Evolutionary conservation across 2,329 filamentous ascomycete species (phyloP).

Genomic region (Leptographium procerum): DNA sequence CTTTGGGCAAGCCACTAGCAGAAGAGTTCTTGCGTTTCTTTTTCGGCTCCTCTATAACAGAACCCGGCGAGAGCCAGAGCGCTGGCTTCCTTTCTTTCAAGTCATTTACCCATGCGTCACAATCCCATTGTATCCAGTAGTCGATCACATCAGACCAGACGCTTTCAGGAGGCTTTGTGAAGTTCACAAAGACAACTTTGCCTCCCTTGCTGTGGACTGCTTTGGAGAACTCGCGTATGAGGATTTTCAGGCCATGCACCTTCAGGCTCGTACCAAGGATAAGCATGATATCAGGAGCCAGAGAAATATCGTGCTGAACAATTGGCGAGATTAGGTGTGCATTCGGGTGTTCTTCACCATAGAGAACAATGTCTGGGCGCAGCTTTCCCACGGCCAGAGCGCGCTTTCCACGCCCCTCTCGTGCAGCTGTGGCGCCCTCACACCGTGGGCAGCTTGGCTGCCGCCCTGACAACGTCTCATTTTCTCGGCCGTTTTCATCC

Average conservation of each 20-base stretch:
- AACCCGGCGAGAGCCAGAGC: constrained; percentile 43
- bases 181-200: constrained; percentile 62
- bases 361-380: constrained; percentile 61
- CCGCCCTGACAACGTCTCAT: constrained; percentile 48
- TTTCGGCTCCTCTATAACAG: constrained; percentile 24
- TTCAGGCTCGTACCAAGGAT: constrained; percentile 61
- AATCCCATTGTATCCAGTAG: constrained; percentile 66
- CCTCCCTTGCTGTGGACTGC: constrained; percentile 57
- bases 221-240: constrained; percentile 61
- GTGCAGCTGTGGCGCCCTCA: constrained; percentile 46
- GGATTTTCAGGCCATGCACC: constrained; percentile 59
- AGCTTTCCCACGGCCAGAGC: constrained; percentile 56
- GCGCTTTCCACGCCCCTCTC: constrained; percentile 54
- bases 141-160: constrained; percentile 63
- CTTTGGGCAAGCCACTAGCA: constrained; percentile 11
- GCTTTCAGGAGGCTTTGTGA: constrained; percentile 60
- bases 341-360: constrained; percentile 61
- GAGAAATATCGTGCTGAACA: constrained; percentile 53
- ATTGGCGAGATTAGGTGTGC: constrained; percentile 57
- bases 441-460: constrained; percentile 60
- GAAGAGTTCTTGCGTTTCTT: constrained; percentile 22
- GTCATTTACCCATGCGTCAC: constrained; percentile 60
- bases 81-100: constrained; percentile 46
- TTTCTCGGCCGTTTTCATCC: constrained; percentile 44
- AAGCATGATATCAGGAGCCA: constrained; percentile 55